These are phyloP conservation scores for Alternaria solani DNA, from an alignment of 2,329 filamentous ascomycete species.

Conservation along the genomic window DNA sequence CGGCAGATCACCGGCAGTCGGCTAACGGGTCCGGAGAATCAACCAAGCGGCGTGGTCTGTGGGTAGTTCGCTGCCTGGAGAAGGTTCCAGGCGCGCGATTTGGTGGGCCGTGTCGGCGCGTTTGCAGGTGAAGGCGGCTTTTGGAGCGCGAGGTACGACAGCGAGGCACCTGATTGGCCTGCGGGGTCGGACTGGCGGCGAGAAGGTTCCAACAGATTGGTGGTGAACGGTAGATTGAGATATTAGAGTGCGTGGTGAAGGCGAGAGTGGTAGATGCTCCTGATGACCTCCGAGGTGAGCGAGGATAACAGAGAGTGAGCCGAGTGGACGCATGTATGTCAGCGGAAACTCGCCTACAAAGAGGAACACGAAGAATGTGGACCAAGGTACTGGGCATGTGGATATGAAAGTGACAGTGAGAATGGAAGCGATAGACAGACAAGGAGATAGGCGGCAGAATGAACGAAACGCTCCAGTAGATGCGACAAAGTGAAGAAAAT, in stretches of 20 bases:
- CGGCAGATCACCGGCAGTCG: slow-evolving; percentile 2
- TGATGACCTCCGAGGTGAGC: not conserved
- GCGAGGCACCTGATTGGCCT: no score
- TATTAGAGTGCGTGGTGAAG: not conserved
- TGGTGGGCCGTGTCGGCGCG: no score
- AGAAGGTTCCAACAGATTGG: not conserved
- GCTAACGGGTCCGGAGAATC: not conserved
- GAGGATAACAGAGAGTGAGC: not conserved
- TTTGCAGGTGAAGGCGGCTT: no score
- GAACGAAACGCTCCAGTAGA: not conserved
- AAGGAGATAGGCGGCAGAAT: not conserved
- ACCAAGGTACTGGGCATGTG: not conserved
- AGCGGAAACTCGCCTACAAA: not conserved
- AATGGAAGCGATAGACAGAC: not conserved
- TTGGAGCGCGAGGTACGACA: no score
- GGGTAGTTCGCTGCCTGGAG: not conserved
- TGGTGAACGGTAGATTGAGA: not conserved
- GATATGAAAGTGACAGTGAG: not conserved
- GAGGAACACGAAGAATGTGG: not conserved
- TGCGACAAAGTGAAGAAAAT: no score
- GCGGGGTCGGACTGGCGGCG: no score
- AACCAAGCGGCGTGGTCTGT: not conserved
- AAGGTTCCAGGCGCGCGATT: not conserved
- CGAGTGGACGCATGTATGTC: not conserved
- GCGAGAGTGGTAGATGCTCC: not conserved